phyloP scores from a whole-genome alignment of 495 filamentous ascomycete species.

The Annulohypoxylon moriforme region DNA sequence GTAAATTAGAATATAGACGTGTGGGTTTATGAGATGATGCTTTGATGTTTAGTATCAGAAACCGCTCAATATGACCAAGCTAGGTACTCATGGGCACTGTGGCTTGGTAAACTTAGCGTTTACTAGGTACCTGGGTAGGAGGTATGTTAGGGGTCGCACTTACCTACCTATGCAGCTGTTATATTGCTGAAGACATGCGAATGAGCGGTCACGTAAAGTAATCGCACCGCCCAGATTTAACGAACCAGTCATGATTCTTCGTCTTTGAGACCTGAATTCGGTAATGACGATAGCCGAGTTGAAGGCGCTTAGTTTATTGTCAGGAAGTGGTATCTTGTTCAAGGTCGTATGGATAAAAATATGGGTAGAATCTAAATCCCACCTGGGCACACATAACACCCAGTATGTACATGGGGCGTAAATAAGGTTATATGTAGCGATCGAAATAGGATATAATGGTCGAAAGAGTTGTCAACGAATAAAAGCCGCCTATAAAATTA shows the following conservation, averaged over 20 bases:
- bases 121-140: not conserved
- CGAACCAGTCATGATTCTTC: slow-evolving; percentile 26
- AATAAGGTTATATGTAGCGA: slow-evolving; percentile 3
- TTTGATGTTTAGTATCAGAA: not conserved
- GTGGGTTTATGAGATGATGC: no score
- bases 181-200: slow-evolving; percentile 13
- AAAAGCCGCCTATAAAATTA: not conserved
- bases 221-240: slow-evolving; percentile 28
- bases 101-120: slow-evolving; percentile 6
- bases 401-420: no score
- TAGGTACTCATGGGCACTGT: not conserved
- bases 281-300: slow-evolving; percentile 19
- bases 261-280: slow-evolving; percentile 10
- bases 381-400: no score
- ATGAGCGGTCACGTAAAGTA: slow-evolving; percentile 15
- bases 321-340: not conserved
- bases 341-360: not conserved
- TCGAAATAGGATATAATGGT: slow-evolving; percentile 9
- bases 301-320: slow-evolving; percentile 33
- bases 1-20: no score
- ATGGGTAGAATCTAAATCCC: no score
- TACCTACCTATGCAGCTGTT: slow-evolving; percentile 7
- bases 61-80: slow-evolving; percentile 18
- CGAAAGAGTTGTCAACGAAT: not conserved
- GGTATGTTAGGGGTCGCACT: not conserved